Conservation (phyloP, 345 rosid genomes). For the Turnera subulata region DNA sequence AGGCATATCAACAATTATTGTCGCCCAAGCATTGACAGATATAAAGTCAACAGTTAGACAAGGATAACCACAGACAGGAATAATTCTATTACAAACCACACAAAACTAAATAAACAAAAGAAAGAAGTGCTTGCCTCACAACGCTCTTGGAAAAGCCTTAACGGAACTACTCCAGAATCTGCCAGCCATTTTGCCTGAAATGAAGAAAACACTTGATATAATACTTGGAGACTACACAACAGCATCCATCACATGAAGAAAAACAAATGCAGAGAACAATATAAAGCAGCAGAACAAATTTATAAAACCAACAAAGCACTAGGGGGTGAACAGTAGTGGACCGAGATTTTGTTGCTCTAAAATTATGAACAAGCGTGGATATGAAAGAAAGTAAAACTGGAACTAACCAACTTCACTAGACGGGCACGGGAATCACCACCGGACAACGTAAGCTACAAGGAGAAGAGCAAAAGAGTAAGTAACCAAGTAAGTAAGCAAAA, state of each 20-base stretch:
- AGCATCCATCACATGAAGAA: not conserved
- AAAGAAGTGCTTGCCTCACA: slow-evolving; percentile 57
- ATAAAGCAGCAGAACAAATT: not conserved
- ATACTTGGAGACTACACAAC: not conserved
- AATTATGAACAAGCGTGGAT: not conserved
- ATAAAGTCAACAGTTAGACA: slow-evolving; percentile 3
- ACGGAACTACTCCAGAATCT: slow-evolving; percentile 77
- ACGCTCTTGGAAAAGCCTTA: slow-evolving; percentile 92
- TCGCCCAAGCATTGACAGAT: not conserved
- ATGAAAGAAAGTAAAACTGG: not conserved
- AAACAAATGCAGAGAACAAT: not conserved
- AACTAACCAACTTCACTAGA: slow-evolving; percentile 81
- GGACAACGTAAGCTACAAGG: slow-evolving; percentile 77
- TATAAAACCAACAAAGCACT: not conserved
- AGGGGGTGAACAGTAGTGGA: not conserved
- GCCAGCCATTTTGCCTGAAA: slow-evolving; percentile 91
- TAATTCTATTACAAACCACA: not conserved
- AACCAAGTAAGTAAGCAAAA: not conserved
- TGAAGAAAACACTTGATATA: not conserved
- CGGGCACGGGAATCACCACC: slow-evolving; percentile 79
- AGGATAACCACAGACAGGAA: not conserved
- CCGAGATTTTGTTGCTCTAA: not conserved
- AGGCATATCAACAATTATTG: not conserved
- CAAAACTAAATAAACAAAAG: not conserved
- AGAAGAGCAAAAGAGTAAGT: not conserved